Conservation (phyloP, 306 rosid genomes). For the Elaeagnus macrophylla region DNA sequence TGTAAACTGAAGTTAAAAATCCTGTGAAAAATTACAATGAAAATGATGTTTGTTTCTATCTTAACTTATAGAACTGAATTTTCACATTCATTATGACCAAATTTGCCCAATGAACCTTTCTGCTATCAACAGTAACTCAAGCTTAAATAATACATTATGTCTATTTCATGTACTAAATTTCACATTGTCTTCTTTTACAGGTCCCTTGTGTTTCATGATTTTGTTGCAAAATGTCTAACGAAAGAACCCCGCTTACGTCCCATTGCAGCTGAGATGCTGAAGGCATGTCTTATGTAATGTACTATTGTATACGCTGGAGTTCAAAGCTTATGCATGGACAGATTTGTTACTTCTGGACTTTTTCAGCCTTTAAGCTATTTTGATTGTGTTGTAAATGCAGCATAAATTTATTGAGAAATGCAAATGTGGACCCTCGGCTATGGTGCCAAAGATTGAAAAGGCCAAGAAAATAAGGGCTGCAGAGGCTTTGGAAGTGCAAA, state of each 20-base stretch:
- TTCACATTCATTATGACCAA: not conserved
- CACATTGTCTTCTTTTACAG: constrained; percentile 36
- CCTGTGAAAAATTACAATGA: not conserved
- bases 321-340: not conserved
- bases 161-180: constrained; percentile 3
- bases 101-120: not conserved
- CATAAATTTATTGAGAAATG: constrained; percentile 95
- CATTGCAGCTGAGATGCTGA: constrained; percentile 88
- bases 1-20: not conserved
- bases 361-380: constrained; percentile 21
- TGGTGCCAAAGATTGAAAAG: constrained; percentile 77
- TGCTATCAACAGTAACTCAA: not conserved
- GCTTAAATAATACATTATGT: constrained; percentile 7
- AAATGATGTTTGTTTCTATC: not conserved
- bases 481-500: constrained; percentile 72
- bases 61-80: not conserved
- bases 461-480: constrained; percentile 71
- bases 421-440: constrained; percentile 67
- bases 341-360: constrained; percentile 18
- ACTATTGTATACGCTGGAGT: not conserved
- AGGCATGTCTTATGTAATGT: constrained; percentile 40
- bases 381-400: constrained; percentile 28
- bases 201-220: constrained; percentile 94
- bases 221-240: constrained; percentile 91
- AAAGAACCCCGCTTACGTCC: constrained; percentile 97